phyloP scores from a whole-genome alignment of 1,284 basidiomycete genomes.

The Naganishia sp. region DNA sequence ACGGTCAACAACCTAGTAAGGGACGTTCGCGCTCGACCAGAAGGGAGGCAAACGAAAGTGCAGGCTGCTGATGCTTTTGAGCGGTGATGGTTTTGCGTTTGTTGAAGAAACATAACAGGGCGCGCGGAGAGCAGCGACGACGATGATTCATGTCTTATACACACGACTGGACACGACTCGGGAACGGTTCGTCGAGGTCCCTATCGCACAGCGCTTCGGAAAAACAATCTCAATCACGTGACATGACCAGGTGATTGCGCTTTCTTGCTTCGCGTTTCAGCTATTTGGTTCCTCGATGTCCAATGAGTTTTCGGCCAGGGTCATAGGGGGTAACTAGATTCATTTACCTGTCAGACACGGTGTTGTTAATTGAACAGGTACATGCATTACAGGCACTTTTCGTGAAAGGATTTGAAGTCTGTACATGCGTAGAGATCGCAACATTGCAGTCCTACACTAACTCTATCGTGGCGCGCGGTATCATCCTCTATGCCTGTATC shows the following conservation, averaged over 20 bases:
- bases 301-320: background rate
- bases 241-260: background rate
- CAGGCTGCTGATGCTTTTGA: conserved; percentile 33
- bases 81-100: conserved; percentile 28
- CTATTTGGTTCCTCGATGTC: background rate
- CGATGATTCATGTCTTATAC: conserved; percentile 12
- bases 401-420: too few relatives aligned
- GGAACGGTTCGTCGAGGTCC: background rate
- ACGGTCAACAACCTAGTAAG: conserved; percentile 33
- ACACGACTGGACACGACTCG: background rate
- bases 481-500: too few relatives aligned
- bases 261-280: conserved; percentile 11
- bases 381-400: too few relatives aligned
- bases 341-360: too few relatives aligned
- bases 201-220: conserved; percentile 22
- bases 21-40: conserved; percentile 25
- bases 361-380: too few relatives aligned
- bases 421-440: too few relatives aligned
- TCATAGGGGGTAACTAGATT: too few relatives aligned
- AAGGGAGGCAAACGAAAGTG: conserved; percentile 24
- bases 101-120: conserved; percentile 1
- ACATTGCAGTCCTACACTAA: too few relatives aligned
- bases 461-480: too few relatives aligned
- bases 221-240: conserved; percentile 11
- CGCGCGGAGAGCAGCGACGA: background rate